phyloP scores from a whole-genome alignment of 1,139 yeast genomes.

The Suhomyces chickasaworum region DNA sequence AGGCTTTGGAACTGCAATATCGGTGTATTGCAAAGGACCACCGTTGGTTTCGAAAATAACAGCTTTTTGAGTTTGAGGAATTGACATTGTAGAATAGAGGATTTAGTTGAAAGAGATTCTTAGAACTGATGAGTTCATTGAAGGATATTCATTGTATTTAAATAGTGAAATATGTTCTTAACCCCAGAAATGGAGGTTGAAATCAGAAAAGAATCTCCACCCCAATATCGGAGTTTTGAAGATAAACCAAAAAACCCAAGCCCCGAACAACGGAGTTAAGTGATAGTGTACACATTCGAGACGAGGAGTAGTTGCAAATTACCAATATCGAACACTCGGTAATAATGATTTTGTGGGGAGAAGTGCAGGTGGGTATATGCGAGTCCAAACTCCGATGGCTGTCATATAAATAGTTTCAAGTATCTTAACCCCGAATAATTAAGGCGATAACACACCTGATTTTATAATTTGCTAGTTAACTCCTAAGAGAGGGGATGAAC shows the following conservation, averaged over 20 bases:
- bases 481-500: neutral
- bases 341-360: neutral
- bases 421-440: neutral
- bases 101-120: neutral
- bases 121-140: neutral
- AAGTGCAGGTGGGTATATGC: neutral
- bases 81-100: conserved; percentile 15
- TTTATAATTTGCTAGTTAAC: neutral
- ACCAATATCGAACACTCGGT: neutral
- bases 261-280: neutral
- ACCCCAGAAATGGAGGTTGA: neutral
- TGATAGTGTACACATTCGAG: neutral
- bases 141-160: neutral
- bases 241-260: neutral
- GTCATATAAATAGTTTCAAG: neutral
- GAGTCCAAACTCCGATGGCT: neutral
- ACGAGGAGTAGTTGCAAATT: neutral
- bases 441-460: neutral
- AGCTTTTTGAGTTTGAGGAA: conserved; percentile 50
- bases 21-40: conserved; percentile 57
- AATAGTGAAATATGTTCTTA: neutral
- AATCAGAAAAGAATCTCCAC: neutral
- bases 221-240: neutral
- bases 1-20: conserved; percentile 68
- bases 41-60: conserved; percentile 49